Evolutionary conservation across 768 basidiomycete species (phyloP).

Genomic region (Pleurotus djamor): DNA sequence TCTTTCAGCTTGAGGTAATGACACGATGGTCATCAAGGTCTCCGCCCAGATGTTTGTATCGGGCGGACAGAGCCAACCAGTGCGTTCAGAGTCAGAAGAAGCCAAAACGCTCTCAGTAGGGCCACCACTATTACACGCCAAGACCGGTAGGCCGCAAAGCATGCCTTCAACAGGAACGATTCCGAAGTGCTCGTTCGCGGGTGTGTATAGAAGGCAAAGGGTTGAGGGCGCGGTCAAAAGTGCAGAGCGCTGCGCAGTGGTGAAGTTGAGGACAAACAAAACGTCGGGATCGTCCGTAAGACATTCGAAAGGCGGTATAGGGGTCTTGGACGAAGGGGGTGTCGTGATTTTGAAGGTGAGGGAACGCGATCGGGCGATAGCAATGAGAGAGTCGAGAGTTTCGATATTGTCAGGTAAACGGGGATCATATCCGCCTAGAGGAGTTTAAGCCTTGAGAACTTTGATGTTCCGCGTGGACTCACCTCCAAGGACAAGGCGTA

Average conservation of each 20-base stretch:
- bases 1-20: slow-evolving; percentile 38
- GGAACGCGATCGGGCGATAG: slow-evolving; percentile 47
- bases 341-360: slow-evolving; percentile 61
- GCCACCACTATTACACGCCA: slow-evolving; percentile 86
- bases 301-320: slow-evolving; percentile 38
- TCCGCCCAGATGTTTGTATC: slow-evolving; percentile 67
- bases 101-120: slow-evolving; percentile 81
- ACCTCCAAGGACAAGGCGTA: slow-evolving; percentile 84
- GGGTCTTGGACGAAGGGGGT: slow-evolving; percentile 36
- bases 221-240: slow-evolving; percentile 70
- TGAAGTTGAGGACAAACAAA: slow-evolving; percentile 91
- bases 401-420: slow-evolving; percentile 81
- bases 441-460: neutral
- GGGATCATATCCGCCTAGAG: slow-evolving; percentile 84
- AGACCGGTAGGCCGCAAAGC: slow-evolving; percentile 85
- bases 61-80: slow-evolving; percentile 77
- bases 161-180: slow-evolving; percentile 96
- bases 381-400: slow-evolving; percentile 62
- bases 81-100: slow-evolving; percentile 39
- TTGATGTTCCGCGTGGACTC: slow-evolving; percentile 10
- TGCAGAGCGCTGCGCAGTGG: slow-evolving; percentile 77
- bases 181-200: slow-evolving; percentile 94
- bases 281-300: slow-evolving; percentile 52
- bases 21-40: slow-evolving; percentile 59
- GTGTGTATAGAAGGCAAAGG: slow-evolving; percentile 85